Conservation (phyloP, 345 rosid species). For the Eucalyptus cladocalyx region DNA sequence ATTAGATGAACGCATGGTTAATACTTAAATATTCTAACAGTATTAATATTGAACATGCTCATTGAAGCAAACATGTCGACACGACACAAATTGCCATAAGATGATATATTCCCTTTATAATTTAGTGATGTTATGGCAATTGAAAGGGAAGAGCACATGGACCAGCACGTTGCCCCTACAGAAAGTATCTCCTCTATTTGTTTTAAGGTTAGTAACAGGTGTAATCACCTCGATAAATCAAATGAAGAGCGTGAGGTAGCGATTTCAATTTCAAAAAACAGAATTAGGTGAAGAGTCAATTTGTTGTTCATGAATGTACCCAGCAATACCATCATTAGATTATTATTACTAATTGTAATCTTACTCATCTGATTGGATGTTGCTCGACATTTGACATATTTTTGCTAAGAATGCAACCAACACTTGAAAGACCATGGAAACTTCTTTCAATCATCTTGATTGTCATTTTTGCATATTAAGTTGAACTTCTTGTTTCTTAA, state of each 20-base stretch:
- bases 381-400: not conserved
- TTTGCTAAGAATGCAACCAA: not conserved
- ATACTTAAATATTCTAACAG: not conserved
- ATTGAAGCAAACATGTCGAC: not conserved
- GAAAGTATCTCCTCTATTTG: not conserved
- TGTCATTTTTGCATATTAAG: not conserved
- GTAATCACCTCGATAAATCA: not conserved
- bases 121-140: not conserved
- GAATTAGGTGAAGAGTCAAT: not conserved
- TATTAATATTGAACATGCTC: not conserved
- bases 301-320: not conserved
- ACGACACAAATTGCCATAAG: not conserved
- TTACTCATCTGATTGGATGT: not conserved
- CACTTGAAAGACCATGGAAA: not conserved
- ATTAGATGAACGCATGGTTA: fast-evolving
- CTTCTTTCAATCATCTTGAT: not conserved
- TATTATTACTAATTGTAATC: not conserved
- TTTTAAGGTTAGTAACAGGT: not conserved
- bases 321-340: not conserved
- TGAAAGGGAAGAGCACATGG: not conserved
- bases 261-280: not conserved
- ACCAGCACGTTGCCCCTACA: not conserved
- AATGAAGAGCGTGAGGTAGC: not conserved
- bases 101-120: not conserved
- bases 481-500: not conserved